phyloP scores from a whole-genome alignment of 1,139 yeast genomes.

The Diutina pseudorugosa region DNA sequence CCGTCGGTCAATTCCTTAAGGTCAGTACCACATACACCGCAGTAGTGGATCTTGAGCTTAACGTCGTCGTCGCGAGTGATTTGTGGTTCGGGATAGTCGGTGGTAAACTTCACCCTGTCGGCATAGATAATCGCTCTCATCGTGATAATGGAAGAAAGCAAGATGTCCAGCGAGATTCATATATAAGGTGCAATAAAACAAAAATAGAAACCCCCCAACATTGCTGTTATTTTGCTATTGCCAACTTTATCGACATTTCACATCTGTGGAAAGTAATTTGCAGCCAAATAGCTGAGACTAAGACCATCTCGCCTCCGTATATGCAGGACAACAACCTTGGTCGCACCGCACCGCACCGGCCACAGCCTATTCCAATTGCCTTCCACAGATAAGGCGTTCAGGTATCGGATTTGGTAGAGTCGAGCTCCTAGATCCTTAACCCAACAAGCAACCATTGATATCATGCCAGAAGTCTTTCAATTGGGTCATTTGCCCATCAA shows the following conservation, averaged over 20 bases:
- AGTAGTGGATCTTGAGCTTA: not conserved
- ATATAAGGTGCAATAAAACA: too few relatives aligned
- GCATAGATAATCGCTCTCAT: constrained; percentile 1
- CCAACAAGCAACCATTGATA: not conserved
- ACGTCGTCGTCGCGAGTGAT: not conserved
- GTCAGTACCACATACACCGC: constrained; percentile 1
- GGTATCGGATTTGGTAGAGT: constrained; percentile 1
- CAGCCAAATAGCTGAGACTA: too few relatives aligned
- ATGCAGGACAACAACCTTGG: not conserved
- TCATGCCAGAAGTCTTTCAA: constrained; percentile 24
- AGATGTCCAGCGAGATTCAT: too few relatives aligned
- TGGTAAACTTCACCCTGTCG: not conserved
- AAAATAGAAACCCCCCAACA: too few relatives aligned
- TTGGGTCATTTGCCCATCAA: constrained; percentile 80
- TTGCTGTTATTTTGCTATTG: too few relatives aligned
- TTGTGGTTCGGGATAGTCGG: constrained; percentile 1
- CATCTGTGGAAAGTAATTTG: too few relatives aligned
- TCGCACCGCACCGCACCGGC: not conserved
- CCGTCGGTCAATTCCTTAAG: constrained; percentile 4
- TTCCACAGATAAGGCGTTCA: too few relatives aligned
- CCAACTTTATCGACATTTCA: too few relatives aligned
- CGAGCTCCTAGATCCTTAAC: constrained; percentile 3
- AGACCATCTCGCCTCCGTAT: too few relatives aligned
- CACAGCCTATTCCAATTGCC: not conserved
- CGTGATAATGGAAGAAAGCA: not conserved